Evolutionary conservation across 768 basidiomycete species (phyloP).

Genomic region (Macrolepiota fuliginosa): DNA sequence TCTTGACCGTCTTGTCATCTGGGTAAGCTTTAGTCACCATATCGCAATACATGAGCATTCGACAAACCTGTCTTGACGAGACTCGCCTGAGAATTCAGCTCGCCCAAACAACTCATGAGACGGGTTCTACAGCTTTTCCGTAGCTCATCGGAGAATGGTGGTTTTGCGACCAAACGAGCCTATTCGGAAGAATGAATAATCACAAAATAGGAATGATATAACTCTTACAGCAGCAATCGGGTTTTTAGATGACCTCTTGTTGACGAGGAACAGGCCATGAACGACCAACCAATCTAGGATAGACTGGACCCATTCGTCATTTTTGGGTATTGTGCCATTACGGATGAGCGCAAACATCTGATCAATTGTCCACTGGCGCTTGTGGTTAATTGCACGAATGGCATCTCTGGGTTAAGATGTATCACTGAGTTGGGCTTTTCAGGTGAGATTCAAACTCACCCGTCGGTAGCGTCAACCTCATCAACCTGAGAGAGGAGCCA

Average conservation of each 20-base stretch:
- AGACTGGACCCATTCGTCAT: slow-evolving; percentile 71
- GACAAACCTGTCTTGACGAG: slow-evolving; percentile 48
- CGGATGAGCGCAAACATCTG: slow-evolving; percentile 78
- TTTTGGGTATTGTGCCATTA: slow-evolving; percentile 76
- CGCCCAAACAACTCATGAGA: slow-evolving; percentile 71
- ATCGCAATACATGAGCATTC: slow-evolving; percentile 9
- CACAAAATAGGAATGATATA: not conserved
- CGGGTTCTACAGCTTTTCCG: slow-evolving; percentile 64
- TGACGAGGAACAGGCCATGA: slow-evolving; percentile 76
- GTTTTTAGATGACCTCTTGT: slow-evolving; percentile 72
- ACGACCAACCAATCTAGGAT: slow-evolving; percentile 81
- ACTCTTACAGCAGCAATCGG: slow-evolving; percentile 53
- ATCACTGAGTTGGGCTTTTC: not conserved
- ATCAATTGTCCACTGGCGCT: slow-evolving; percentile 82
- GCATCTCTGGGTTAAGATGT: slow-evolving; percentile 38
- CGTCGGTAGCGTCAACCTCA: slow-evolving; percentile 32
- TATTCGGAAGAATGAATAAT: slow-evolving; percentile 24
- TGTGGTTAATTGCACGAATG: slow-evolving; percentile 47
- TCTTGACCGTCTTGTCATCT: slow-evolving; percentile 52
- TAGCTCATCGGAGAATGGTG: slow-evolving; percentile 72
- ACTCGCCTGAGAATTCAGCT: slow-evolving; percentile 60
- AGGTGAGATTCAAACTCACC: slow-evolving; percentile 30
- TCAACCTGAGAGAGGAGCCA: slow-evolving; percentile 68
- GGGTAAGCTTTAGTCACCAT: not conserved
- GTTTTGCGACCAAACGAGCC: slow-evolving; percentile 62